Evolutionary conservation across 2,329 filamentous ascomycete species (phyloP).

Genomic region (Westerdykella aurantiaca): DNA sequence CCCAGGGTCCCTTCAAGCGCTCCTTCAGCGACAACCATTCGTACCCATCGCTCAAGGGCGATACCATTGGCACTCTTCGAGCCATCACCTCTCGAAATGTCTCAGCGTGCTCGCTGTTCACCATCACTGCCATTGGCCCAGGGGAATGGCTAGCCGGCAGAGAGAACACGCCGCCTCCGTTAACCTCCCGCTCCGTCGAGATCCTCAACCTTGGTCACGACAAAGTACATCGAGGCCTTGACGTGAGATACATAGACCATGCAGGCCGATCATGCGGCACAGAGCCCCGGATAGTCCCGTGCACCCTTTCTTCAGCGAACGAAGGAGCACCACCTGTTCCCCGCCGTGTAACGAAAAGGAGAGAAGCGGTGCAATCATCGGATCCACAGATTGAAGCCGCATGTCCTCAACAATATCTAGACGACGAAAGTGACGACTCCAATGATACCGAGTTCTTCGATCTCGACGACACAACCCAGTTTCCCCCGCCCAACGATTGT

Average conservation of each 20-base stretch:
- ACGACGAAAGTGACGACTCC: conserved; percentile 2
- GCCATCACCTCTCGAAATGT: conserved; percentile 27
- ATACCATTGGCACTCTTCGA: conserved; percentile 18
- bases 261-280: not conserved
- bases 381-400: not conserved
- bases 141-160: conserved; percentile 20
- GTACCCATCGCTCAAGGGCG: conserved; percentile 28
- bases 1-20: conserved; percentile 38
- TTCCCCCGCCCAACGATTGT: conserved; percentile 21
- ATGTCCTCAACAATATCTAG: too few relatives aligned
- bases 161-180: conserved; percentile 29
- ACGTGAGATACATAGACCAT: conserved; percentile 6
- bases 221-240: conserved; percentile 5
- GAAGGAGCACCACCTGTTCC: not conserved
- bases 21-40: conserved; percentile 39
- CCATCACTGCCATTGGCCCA: conserved; percentile 19
- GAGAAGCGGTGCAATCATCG: conserved; percentile 2
- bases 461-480: conserved; percentile 29
- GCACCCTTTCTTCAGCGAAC: not conserved
- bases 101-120: conserved; percentile 34
- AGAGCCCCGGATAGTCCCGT: not conserved
- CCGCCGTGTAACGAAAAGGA: conserved; percentile 4
- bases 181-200: conserved; percentile 30
- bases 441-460: conserved; percentile 20
- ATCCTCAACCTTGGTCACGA: conserved; percentile 21